Conservation (phyloP, 306 rosid genomes). For the Hippophae rhamnoides region DNA sequence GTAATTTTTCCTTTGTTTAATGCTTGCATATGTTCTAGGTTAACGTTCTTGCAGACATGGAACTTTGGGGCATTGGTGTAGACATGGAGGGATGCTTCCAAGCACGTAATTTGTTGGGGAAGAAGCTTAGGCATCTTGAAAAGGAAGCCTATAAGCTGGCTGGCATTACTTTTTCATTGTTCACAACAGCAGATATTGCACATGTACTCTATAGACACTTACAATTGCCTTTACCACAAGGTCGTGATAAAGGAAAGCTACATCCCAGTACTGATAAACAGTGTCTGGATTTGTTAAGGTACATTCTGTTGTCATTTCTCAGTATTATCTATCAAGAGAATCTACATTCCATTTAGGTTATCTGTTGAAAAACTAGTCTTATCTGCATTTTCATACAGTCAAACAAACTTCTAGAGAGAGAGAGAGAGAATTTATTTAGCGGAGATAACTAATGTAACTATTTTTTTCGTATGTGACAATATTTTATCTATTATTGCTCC, state of each 20-base stretch:
- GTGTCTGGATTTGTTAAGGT: conserved; percentile 86
- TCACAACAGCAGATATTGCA: conserved; percentile 83
- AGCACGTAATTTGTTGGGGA: conserved; percentile 72
- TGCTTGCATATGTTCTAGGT: conserved; percentile 39
- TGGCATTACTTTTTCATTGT: conserved; percentile 71
- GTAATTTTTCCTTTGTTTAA: conserved; percentile 12
- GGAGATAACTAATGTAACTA: too few species aligned
- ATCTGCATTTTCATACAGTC: too few species aligned
- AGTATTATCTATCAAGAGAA: conserved; percentile 9
- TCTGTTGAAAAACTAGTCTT: too few species aligned
- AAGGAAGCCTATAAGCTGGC: conserved; percentile 84
- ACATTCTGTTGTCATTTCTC: conserved; percentile 14
- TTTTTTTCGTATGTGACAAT: too few species aligned
- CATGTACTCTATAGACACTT: conserved; percentile 65
- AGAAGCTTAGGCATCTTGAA: conserved; percentile 68
- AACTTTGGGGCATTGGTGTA: conserved; percentile 89
- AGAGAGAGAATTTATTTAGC: too few species aligned
- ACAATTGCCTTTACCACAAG: conserved; percentile 73
- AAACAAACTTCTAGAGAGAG: too few species aligned
- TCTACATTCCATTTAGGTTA: neutral
- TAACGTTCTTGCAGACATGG: conserved; percentile 92
- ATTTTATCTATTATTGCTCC: neutral
- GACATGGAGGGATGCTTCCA: conserved; percentile 83
- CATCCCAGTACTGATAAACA: conserved; percentile 94
- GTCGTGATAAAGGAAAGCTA: conserved; percentile 60